These are phyloP conservation scores for Phytophthora parvispora DNA, from an alignment of 352 stramenopile genomes.

Conservation along the genomic window DNA sequence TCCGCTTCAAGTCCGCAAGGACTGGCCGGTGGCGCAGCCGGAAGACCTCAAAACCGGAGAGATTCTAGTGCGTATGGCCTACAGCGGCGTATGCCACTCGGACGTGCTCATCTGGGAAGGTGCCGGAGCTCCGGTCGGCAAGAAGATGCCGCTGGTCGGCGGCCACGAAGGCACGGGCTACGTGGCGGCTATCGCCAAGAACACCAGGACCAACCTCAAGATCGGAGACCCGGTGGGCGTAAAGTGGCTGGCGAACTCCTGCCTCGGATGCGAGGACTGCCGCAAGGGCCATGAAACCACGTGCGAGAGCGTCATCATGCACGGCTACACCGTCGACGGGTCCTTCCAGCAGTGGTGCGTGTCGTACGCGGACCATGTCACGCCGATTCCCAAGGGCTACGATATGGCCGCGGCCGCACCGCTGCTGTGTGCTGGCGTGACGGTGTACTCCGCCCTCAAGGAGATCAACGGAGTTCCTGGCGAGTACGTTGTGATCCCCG, in stretches of 20 bases:
- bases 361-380: slow-evolving; percentile 81
- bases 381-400: slow-evolving; percentile 73
- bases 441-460: slow-evolving; percentile 81
- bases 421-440: slow-evolving; percentile 90
- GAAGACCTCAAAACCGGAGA: slow-evolving; percentile 53
- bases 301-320: slow-evolving; percentile 45
- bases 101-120: slow-evolving; percentile 58
- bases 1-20: slow-evolving; percentile 52
- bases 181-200: slow-evolving; percentile 53
- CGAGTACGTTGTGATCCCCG: slow-evolving; percentile 62
- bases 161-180: slow-evolving; percentile 70
- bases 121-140: slow-evolving; percentile 36
- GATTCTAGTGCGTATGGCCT: slow-evolving; percentile 61
- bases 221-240: slow-evolving; percentile 58
- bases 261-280: slow-evolving; percentile 60
- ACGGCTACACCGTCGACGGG: slow-evolving; percentile 49
- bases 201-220: slow-evolving; percentile 56
- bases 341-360: slow-evolving; percentile 75
- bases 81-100: slow-evolving; percentile 62
- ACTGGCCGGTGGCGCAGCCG: slow-evolving; percentile 60
- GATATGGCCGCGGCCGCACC: slow-evolving; percentile 55
- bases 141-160: slow-evolving; percentile 56
- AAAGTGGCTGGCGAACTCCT: slow-evolving; percentile 57
- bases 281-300: slow-evolving; percentile 59
- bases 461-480: slow-evolving; percentile 52